Conservation (phyloP, 73 alveolate genomes). For the Paramecium primaurelia region DNA sequence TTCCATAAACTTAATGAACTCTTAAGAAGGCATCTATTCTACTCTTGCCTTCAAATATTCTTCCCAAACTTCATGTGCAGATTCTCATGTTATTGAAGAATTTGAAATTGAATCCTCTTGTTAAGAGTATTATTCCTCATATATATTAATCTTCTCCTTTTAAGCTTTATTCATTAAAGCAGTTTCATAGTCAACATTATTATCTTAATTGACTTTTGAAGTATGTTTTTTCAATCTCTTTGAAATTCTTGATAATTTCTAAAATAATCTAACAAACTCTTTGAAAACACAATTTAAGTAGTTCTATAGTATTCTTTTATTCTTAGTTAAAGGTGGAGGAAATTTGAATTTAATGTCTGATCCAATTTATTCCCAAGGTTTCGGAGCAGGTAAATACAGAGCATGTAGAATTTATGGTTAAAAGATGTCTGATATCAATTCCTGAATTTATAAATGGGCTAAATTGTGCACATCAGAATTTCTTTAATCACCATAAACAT, state of each 20-base stretch:
- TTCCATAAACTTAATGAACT: constrained; percentile 38
- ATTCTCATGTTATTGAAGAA: neutral
- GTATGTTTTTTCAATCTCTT: neutral
- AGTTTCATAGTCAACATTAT: neutral
- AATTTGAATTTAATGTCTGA: neutral
- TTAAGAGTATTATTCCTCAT: neutral
- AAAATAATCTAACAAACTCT: neutral
- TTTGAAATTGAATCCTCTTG: neutral
- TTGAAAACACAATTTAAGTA: neutral
- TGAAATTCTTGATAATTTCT: neutral
- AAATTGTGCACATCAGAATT: neutral
- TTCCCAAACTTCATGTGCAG: constrained; percentile 10
- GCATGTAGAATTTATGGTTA: neutral
- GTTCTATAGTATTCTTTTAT: neutral
- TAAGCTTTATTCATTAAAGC: neutral
- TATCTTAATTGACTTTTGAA: neutral
- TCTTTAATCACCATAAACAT: constrained; percentile 30
- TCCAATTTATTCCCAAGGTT: neutral
- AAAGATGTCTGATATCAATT: neutral
- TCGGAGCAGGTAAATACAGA: neutral
- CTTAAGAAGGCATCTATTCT: neutral
- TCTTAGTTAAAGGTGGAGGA: neutral
- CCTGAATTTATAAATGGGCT: neutral
- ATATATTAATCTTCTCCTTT: neutral
- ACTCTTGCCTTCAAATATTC: constrained; percentile 3